Percentiles rank a stretch among this genome's conserved stretches.
Conservation (phyloP, 768 basidiomycete species). For the Pulveroboletus frians region DNA sequence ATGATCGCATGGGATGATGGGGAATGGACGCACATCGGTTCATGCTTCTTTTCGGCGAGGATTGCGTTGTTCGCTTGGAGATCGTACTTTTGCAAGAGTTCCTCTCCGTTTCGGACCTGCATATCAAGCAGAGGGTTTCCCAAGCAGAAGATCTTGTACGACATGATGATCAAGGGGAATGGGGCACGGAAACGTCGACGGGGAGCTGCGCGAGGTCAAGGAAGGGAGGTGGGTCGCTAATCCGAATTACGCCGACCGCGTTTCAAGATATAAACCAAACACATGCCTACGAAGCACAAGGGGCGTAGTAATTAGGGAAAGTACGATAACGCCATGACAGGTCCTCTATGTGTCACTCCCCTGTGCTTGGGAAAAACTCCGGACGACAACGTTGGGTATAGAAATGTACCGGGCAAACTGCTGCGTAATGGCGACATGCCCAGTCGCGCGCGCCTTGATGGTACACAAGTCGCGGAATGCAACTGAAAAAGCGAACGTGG, state of each 20-base stretch:
- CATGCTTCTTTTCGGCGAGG: conserved; percentile 85
- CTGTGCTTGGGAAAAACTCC: conserved; percentile 16
- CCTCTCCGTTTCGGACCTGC: conserved; percentile 83
- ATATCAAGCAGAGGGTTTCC: conserved; percentile 97
- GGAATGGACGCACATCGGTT: conserved; percentile 54
- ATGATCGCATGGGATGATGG: background rate
- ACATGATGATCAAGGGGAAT: conserved; percentile 34
- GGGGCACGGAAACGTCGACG: conserved; percentile 11
- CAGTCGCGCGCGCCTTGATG: conserved; percentile 48
- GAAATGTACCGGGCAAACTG: conserved; percentile 25
- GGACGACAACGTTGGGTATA: conserved; percentile 15
- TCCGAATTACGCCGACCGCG: background rate
- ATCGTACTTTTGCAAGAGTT: conserved; percentile 80
- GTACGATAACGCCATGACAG: background rate
- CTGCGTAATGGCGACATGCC: conserved; percentile 17
- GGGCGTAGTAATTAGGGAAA: background rate
- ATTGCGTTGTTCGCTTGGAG: conserved; percentile 96
- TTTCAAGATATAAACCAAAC: background rate
- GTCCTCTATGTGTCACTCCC: conserved; percentile 4
- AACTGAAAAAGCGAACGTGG: conserved; percentile 46
- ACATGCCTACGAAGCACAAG: too few relatives aligned
- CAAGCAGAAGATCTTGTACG: conserved; percentile 76
- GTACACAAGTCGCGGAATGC: conserved; percentile 48
- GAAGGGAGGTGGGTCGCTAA: conserved; percentile 1
- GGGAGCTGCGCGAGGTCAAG: conserved; percentile 4